Evolutionary conservation across 495 filamentous ascomycete species (phyloP).

Genomic region (Letharia columbiana): DNA sequence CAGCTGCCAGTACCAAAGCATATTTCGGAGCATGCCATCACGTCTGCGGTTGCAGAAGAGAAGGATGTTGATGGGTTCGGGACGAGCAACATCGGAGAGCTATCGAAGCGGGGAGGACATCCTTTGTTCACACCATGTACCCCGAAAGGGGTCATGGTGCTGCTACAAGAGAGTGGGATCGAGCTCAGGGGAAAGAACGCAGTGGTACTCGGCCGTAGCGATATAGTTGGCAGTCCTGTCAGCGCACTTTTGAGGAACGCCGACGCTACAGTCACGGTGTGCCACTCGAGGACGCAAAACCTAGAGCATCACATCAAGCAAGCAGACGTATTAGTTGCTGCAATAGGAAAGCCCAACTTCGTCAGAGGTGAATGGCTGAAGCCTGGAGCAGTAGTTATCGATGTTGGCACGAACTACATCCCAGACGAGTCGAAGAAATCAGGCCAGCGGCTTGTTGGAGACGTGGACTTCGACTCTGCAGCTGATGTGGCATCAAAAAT

Average conservation of each 20-base stretch:
- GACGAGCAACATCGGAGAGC: conserved; percentile 82
- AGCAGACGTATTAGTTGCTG: conserved; percentile 85
- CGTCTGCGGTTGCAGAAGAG: conserved; percentile 79
- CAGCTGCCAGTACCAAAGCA: conserved; percentile 84
- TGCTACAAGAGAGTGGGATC: conserved; percentile 75
- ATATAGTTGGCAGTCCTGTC: conserved; percentile 94
- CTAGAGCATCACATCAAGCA: conserved; percentile 64
- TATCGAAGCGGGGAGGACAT: conserved; percentile 84
- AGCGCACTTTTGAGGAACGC: conserved; percentile 92
- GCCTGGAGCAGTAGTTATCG: conserved; percentile 86
- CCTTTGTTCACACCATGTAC: conserved; percentile 91
- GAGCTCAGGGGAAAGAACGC: conserved; percentile 83
- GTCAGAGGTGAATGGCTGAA: conserved; percentile 95
- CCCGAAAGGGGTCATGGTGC: conserved; percentile 91
- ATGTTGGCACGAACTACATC: conserved; percentile 96
- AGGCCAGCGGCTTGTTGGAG: conserved; percentile 85
- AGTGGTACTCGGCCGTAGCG: conserved; percentile 88
- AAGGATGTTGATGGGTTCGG: conserved; percentile 99
- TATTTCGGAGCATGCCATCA: conserved; percentile 81
- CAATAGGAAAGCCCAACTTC: conserved; percentile 80
- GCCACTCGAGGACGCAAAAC: conserved; percentile 78
- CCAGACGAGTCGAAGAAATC: conserved; percentile 91
- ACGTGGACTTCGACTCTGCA: conserved; percentile 87
- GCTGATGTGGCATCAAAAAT: conserved; percentile 85
- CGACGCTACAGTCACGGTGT: conserved; percentile 92